Evolutionary conservation across 163 green algal genomes (phyloP), one percentile per base, ranked within the genome.

Genomic region (Chlorella variabilis): DNA sequence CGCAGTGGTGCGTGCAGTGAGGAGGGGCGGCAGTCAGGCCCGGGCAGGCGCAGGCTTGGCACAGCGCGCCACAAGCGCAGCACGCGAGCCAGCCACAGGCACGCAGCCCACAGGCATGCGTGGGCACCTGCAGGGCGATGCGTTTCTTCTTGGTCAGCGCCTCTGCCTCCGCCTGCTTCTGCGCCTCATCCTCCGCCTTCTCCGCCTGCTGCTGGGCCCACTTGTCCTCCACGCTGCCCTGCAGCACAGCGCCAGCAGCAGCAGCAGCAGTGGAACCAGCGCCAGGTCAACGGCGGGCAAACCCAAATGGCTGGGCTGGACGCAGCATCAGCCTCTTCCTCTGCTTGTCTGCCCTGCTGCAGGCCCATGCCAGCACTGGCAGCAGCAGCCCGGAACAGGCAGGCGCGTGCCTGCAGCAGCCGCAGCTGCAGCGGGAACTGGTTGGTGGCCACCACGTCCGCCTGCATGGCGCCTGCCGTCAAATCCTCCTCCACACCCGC

Each of bases 111-210:
- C n/a, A n/a, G n/a, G n/a, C n/a, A n/a, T n/a, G n/a, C n/a, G n/a
- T n/a, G n/a, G 11, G 33, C 66, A 74, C 66, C 71, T 67, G 73
- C 73, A 80, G 39, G 2, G 73, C 73, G 38, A 80, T 58, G 21
- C 78, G 76, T 48, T 85, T 41, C 73, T 91, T 91, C 77, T 93
- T 93, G 0, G 78, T 90, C 21, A 84, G 59, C 9, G 56, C 67
- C 68, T 84, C 86, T 63, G 71, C 59, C 41, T 61, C 20, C 41
- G 58, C 74, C 15, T n/a, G 58, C 58, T 61, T 18, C 27, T 36
- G 18, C 17, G 75, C 75, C 59, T 81, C 89, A n/a, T 86, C 79
- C 2, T 56, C 69, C 27, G 84, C 81, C 29, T 86, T 66, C 51
- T 83, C 59, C 1, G 49, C 61, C 59, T 81, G 63, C 61, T 86